phyloP scores from a whole-genome alignment of 2,329 filamentous ascomycete genomes.

The Leptodontidium sp. region DNA sequence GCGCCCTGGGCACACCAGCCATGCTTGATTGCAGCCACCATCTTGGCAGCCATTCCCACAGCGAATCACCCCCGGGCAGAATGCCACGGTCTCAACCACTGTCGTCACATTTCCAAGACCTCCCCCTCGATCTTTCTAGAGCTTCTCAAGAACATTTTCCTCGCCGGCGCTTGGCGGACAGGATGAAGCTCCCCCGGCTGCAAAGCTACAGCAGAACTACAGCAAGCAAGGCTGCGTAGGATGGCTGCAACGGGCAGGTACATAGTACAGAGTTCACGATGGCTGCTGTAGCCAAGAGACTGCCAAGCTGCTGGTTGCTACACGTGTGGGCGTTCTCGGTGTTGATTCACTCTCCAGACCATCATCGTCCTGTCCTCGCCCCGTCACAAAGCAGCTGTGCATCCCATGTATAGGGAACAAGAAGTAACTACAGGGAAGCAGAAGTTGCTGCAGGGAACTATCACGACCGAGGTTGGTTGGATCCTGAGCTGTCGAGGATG shows the following conservation, averaged over 20 bases:
- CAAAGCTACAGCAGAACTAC: slow-evolving; percentile 2
- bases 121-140: neutral
- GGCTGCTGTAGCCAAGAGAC: slow-evolving; percentile 22
- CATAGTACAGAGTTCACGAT: slow-evolving; percentile 5
- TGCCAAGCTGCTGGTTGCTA: slow-evolving; percentile 12
- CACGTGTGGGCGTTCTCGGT: slow-evolving; percentile 21
- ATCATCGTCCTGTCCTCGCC: neutral
- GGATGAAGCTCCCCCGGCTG: neutral
- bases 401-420: slow-evolving; percentile 4
- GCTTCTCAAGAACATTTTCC: neutral
- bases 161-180: neutral
- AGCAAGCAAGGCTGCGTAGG: neutral
- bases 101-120: neutral
- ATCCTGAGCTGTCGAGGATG: neutral
- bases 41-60: neutral
- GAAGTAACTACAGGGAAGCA: neutral
- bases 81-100: slow-evolving; percentile 15
- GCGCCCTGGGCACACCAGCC: neutral
- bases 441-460: neutral
- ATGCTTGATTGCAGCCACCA: slow-evolving; percentile 22
- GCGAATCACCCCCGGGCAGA: slow-evolving; percentile 11
- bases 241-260: slow-evolving; percentile 24
- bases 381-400: slow-evolving; percentile 5
- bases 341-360: slow-evolving; percentile 15
- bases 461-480: neutral